phyloP scores from a whole-genome alignment of 2,329 filamentous ascomycete species.

The Alternaria alternata region DNA sequence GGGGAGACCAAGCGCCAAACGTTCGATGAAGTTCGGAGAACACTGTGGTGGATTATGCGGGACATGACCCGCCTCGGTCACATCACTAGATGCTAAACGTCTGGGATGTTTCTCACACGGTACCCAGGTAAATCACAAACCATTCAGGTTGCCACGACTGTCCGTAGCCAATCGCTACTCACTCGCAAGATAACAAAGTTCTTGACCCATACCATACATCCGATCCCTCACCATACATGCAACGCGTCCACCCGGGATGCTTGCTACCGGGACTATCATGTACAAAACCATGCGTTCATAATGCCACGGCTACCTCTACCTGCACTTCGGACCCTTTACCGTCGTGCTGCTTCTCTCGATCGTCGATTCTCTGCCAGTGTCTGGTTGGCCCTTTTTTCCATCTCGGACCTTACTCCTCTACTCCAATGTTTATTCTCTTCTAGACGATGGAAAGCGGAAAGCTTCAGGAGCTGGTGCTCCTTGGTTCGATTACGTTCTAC shows the following conservation, averaged over 20 bases:
- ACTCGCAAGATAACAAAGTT: conserved; percentile 23
- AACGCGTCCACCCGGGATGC: conserved; percentile 18
- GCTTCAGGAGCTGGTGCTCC: conserved; percentile 26
- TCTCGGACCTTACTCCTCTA: not conserved
- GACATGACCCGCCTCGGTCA: conserved; percentile 12
- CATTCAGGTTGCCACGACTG: conserved; percentile 10
- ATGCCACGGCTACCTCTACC: conserved; percentile 13
- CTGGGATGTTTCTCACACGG: conserved; percentile 29
- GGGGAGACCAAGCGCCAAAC: conserved; percentile 17
- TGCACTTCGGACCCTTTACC: not conserved
- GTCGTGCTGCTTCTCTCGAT: conserved; percentile 5
- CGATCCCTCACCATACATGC: conserved; percentile 16
- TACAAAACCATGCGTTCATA: conserved; percentile 21
- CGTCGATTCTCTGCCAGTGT: conserved; percentile 13
- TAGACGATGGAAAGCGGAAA: conserved; percentile 15
- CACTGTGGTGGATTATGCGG: conserved; percentile 23
- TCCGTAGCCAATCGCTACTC: conserved; percentile 19
- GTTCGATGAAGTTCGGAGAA: not conserved
- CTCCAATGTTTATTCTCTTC: conserved; percentile 3
- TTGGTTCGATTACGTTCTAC: conserved; percentile 30
- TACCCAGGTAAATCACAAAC: conserved; percentile 19
- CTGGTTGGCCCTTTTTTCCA: conserved; percentile 12
- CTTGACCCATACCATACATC: conserved; percentile 2
- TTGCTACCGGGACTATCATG: conserved; percentile 15
- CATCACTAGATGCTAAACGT: conserved; percentile 30